Evolutionary conservation across 148 eudicot species (phyloP).

Genomic region (Fagopyrum tataricum): DNA sequence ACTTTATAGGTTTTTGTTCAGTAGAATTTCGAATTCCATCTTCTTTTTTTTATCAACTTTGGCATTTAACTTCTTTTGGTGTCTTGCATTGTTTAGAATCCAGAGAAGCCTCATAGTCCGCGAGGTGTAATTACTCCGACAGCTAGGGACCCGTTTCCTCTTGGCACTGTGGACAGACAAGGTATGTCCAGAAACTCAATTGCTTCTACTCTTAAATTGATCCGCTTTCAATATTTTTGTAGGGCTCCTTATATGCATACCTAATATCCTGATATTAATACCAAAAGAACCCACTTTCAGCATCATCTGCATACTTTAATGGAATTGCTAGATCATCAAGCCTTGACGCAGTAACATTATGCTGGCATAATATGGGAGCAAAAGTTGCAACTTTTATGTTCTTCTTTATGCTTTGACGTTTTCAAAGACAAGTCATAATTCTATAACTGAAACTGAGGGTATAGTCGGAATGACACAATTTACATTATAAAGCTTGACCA

Average conservation of each 20-base stretch:
- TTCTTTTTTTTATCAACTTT: neutral
- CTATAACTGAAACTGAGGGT: neutral
- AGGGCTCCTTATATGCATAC: too few relatives aligned
- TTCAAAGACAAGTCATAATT: neutral
- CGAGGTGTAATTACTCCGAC: constrained; percentile 60
- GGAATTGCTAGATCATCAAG: neutral
- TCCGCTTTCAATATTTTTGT: neutral
- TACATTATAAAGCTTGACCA: too few relatives aligned
- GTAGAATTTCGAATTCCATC: neutral
- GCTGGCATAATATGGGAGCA: neutral
- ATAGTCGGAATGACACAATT: too few relatives aligned
- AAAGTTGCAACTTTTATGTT: neutral
- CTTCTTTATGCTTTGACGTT: neutral
- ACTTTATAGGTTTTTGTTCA: neutral
- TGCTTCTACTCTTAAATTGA: neutral
- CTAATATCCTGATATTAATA: too few relatives aligned
- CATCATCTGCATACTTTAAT: neutral
- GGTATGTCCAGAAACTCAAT: constrained; percentile 27
- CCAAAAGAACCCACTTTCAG: neutral
- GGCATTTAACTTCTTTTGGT: neutral
- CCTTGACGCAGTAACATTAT: neutral
- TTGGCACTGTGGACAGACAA: constrained; percentile 58
- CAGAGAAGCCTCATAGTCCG: constrained; percentile 52
- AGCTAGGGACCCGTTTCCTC: constrained; percentile 40
- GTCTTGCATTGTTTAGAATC: constrained; percentile 39